These are phyloP conservation scores for Pythium sukuiense DNA, from an alignment of 352 stramenopile genomes.

Conservation along the genomic window DNA sequence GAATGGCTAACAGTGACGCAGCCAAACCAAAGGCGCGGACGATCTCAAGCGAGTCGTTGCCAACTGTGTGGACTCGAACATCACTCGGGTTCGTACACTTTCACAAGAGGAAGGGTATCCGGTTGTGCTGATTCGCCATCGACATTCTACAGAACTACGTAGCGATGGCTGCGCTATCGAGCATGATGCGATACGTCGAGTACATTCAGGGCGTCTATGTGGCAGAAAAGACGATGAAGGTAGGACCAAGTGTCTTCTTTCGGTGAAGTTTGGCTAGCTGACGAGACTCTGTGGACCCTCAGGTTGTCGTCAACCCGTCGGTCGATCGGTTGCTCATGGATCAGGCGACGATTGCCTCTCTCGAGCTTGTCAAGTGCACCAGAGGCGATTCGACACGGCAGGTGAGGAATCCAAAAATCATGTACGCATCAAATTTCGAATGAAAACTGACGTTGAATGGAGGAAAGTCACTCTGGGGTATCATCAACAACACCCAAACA, in stretches of 20 bases:
- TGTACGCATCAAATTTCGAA: not conserved
- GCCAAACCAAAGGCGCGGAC: conserved; percentile 82
- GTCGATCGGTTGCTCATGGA: conserved; percentile 79
- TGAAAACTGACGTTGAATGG: not conserved
- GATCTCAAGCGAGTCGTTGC: conserved; percentile 81
- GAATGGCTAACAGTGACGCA: conserved; percentile 14
- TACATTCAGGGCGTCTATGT: conserved; percentile 86
- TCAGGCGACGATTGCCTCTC: conserved; percentile 67
- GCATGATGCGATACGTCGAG: conserved; percentile 85
- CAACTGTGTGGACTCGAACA: conserved; percentile 83
- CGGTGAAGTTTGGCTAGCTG: not conserved
- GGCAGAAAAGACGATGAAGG: conserved; percentile 81
- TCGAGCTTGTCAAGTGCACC: conserved; percentile 70
- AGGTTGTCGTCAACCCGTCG: conserved; percentile 80
- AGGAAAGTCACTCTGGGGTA: conserved; percentile 67
- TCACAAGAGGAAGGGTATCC: not conserved
- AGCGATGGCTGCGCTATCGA: conserved; percentile 75
- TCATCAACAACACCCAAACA: conserved; percentile 80
- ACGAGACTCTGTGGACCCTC: not conserved
- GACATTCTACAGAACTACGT: conserved; percentile 70
- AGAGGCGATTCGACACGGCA: conserved; percentile 53
- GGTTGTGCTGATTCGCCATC: not conserved
- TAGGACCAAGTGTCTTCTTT: conserved; percentile 12
- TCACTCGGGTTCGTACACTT: conserved; percentile 48
- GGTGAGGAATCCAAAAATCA: conserved; percentile 27